Conservation (phyloP, 192 early-diverging fungal genomes). For the Coemansia sp. region DNA sequence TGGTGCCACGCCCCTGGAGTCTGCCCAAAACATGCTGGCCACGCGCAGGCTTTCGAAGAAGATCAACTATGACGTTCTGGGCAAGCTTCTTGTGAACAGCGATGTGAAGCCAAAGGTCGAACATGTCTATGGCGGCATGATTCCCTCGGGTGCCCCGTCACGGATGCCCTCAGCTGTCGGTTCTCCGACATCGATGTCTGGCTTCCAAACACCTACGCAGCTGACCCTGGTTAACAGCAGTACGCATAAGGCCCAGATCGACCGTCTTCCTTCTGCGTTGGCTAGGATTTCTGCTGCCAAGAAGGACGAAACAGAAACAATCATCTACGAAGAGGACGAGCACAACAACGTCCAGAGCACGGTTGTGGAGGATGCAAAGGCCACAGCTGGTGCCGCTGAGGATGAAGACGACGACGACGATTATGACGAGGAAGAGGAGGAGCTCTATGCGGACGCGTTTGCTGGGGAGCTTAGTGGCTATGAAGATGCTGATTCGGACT, state of each 20-base stretch:
- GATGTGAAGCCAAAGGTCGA: slow-evolving; percentile 31
- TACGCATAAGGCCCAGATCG: slow-evolving; percentile 29
- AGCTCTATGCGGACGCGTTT: slow-evolving; percentile 12
- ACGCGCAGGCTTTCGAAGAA: slow-evolving; percentile 83
- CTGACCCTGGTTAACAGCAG: slow-evolving; percentile 17
- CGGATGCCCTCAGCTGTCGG: slow-evolving; percentile 39
- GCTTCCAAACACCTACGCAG: slow-evolving; percentile 36
- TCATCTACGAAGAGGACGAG: slow-evolving; percentile 43
- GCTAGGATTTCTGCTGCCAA: slow-evolving; percentile 17
- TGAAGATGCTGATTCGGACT: slow-evolving; percentile 21
- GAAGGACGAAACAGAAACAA: slow-evolving; percentile 17
- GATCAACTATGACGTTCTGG: slow-evolving; percentile 84
- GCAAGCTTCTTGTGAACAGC: slow-evolving; percentile 64
- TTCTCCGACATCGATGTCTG: slow-evolving; percentile 26
- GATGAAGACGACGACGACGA: slow-evolving; percentile 55
- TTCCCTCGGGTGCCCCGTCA: slow-evolving; percentile 52
- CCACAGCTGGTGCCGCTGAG: slow-evolving; percentile 28
- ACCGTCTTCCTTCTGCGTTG: slow-evolving; percentile 40
- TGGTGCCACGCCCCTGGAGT: slow-evolving; percentile 70
- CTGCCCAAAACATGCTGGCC: slow-evolving; percentile 70
- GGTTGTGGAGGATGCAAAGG: slow-evolving; percentile 29
- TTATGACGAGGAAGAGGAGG: slow-evolving; percentile 37
- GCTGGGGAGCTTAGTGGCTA: slow-evolving; percentile 10
- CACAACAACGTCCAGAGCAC: slow-evolving; percentile 56
- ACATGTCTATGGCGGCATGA: slow-evolving; percentile 34